Conservation (phyloP, 164 flowering plant genomes). For the Magnolia officinalis region DNA sequence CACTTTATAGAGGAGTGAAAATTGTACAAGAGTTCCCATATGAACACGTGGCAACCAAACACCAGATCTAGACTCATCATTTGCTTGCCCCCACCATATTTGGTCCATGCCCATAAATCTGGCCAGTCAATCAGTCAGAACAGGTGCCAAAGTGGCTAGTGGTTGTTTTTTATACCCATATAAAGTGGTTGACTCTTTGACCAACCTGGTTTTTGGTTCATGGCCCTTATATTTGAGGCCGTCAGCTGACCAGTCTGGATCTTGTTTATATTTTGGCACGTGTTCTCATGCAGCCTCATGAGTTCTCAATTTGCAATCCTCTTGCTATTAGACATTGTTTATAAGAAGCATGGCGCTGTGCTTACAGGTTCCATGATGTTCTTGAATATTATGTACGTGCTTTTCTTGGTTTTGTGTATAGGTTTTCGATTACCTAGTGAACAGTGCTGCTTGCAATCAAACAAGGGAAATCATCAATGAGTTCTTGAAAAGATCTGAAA, state of each 20-base stretch:
- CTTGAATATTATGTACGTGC: background rate
- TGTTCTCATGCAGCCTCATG: background rate
- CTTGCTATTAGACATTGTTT: no score
- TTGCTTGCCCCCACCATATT: background rate
- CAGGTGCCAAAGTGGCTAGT: no score
- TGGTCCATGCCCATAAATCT: background rate
- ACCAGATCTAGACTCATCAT: background rate
- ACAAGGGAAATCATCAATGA: slow-evolving; percentile 48
- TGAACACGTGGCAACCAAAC: background rate
- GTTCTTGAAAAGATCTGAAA: slow-evolving; percentile 41
- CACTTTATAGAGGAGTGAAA: background rate
- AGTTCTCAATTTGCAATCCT: no score
- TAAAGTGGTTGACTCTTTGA: background rate
- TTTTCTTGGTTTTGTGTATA: slow-evolving; percentile 13
- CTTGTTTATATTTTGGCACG: background rate
- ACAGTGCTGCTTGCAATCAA: slow-evolving; percentile 56
- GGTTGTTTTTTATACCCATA: background rate
- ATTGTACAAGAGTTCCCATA: background rate
- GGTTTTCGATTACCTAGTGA: slow-evolving; percentile 73
- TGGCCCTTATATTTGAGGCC: background rate
- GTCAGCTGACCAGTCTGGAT: background rate
- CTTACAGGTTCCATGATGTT: background rate
- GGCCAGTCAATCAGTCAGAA: no score
- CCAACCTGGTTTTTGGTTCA: background rate
- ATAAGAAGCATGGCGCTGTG: no score